Evolutionary conservation across 177 flowering plant genomes (phyloP).

Genomic region (Vitis hybrid): DNA sequence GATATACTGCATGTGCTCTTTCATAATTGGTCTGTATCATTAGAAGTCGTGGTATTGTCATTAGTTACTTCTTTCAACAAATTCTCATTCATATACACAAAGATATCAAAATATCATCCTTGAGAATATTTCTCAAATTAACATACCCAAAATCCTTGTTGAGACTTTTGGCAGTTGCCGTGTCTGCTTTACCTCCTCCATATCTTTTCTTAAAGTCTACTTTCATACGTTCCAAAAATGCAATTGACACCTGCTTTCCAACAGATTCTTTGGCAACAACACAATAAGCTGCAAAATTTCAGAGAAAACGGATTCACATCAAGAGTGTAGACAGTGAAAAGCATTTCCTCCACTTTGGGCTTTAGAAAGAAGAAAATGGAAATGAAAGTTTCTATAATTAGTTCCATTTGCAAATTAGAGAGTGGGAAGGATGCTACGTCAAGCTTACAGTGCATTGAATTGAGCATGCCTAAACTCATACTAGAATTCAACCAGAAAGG

Average conservation of each 20-base stretch:
- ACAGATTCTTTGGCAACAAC: conserved; percentile 87
- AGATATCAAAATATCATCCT: background rate
- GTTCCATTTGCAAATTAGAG: too few species aligned
- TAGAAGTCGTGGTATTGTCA: background rate
- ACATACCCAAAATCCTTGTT: conserved; percentile 89
- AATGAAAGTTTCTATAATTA: too few species aligned
- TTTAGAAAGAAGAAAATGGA: background rate
- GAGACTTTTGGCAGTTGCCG: conserved; percentile 85
- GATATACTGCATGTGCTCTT: conserved; percentile 85
- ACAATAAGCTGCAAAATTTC: conserved; percentile 67
- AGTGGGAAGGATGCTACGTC: too few species aligned
- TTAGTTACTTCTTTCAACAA: background rate
- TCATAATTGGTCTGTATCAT: conserved; percentile 69
- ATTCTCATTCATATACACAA: background rate
- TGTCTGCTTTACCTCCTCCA: conserved; percentile 90
- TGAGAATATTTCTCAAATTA: background rate
- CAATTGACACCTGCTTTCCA: conserved; percentile 74
- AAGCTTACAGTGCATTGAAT: too few species aligned
- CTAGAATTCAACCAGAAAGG: too few species aligned
- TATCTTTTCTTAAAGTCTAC: conserved; percentile 81
- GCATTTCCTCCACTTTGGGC: background rate
- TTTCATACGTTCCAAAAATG: conserved; percentile 73
- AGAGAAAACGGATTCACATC: background rate
- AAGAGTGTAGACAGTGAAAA: background rate
- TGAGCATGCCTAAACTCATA: too few species aligned